A percentile compares a stretch with the other conserved stretches of the same genome.
phyloP scores from a whole-genome alignment of 768 basidiomycete genomes.

The Ramaria sp. region DNA sequence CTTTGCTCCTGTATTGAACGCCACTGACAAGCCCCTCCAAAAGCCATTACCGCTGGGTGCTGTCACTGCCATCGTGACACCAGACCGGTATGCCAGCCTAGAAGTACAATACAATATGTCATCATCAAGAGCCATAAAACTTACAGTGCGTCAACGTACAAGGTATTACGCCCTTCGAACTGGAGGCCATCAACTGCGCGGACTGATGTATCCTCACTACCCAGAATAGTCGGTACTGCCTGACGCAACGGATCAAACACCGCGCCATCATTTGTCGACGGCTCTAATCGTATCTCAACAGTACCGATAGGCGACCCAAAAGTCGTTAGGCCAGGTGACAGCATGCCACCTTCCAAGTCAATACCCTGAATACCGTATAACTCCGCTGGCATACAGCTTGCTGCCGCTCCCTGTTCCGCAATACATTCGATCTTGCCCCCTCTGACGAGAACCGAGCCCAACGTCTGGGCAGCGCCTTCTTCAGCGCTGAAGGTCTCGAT shows the following conservation, averaged over 20 bases:
- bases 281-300: slow-evolving; percentile 54
- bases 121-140: no score
- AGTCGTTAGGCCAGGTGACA: slow-evolving; percentile 29
- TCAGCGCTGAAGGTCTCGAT: slow-evolving; percentile 28
- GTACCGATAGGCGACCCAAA: slow-evolving; percentile 44
- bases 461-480: slow-evolving; percentile 8
- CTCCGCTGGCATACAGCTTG: not conserved
- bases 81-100: slow-evolving; percentile 63
- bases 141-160: not conserved
- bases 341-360: slow-evolving; percentile 57
- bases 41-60: slow-evolving; percentile 47
- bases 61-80: slow-evolving; percentile 60
- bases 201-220: slow-evolving; percentile 30
- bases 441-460: slow-evolving; percentile 29
- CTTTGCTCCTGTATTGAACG: slow-evolving; percentile 46
- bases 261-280: slow-evolving; percentile 44
- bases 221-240: slow-evolving; percentile 24
- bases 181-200: slow-evolving; percentile 40
- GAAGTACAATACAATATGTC: not conserved
- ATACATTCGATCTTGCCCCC: slow-evolving; percentile 44
- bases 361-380: slow-evolving; percentile 22
- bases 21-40: slow-evolving; percentile 51
- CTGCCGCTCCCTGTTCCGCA: slow-evolving; percentile 14
- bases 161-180: not conserved
- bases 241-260: slow-evolving; percentile 34